Evolutionary conservation across 2,329 filamentous ascomycete genomes (phyloP).

Genomic region (Fusarium armeniacum): DNA sequence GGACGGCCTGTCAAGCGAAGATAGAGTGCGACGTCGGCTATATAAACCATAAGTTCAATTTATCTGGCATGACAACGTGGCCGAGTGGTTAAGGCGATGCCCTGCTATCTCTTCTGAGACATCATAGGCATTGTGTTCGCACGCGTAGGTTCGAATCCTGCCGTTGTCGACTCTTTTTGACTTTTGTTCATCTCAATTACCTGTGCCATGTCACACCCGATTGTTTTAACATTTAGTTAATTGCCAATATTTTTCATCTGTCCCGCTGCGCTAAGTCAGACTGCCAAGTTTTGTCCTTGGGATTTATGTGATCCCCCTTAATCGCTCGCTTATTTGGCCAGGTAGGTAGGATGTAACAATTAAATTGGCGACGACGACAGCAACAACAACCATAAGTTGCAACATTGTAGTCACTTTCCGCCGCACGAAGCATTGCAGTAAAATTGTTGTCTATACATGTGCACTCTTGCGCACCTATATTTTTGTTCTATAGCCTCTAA

Average conservation of each 20-base stretch:
- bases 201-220: background rate
- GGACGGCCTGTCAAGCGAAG: background rate
- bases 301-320: background rate
- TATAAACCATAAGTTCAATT: background rate
- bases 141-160: conserved; percentile 41
- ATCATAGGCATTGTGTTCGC: conserved; percentile 39
- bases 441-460: background rate
- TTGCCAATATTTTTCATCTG: background rate
- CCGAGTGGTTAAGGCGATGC: conserved; percentile 41
- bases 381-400: background rate
- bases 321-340: background rate
- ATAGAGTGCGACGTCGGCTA: rapidly evolving
- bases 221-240: background rate
- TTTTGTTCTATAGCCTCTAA: background rate
- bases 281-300: too few relatives aligned
- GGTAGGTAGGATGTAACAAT: background rate
- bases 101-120: conserved; percentile 34
- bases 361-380: background rate
- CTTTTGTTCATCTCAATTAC: background rate
- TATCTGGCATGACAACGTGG: conserved; percentile 24
- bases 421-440: background rate
- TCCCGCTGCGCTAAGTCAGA: too few relatives aligned
- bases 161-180: conserved; percentile 23
- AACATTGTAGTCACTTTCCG: too few relatives aligned
- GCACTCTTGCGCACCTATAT: background rate